A percentile compares a stretch with the other conserved stretches of the same genome.
Evolutionary conservation across 2,329 filamentous ascomycete species (phyloP).

Genomic region (Pseudogymnoascus sp.): DNA sequence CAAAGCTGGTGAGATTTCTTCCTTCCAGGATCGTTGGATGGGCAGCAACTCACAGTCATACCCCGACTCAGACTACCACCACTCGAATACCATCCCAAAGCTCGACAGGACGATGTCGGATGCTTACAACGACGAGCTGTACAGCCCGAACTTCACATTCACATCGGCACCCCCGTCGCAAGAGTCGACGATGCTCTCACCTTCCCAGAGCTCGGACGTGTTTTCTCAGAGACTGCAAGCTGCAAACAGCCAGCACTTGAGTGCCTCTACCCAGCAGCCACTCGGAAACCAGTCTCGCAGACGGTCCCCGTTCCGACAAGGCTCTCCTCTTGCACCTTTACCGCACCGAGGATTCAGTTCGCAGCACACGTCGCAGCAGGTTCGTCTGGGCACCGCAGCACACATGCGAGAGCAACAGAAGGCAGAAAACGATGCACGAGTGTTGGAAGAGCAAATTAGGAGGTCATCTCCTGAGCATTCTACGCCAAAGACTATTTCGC

Average conservation of each 20-base stretch:
- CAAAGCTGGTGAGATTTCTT: constrained; percentile 44
- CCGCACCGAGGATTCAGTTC: constrained; percentile 30
- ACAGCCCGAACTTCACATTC: constrained; percentile 59
- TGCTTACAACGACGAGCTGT: constrained; percentile 75
- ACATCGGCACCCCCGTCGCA: constrained; percentile 46
- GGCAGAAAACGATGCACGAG: constrained; percentile 47
- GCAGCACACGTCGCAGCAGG: constrained; percentile 21
- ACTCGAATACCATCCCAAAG: constrained; percentile 55
- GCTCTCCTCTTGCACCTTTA: constrained; percentile 50
- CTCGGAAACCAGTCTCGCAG: constrained; percentile 44
- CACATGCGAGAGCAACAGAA: constrained; percentile 53
- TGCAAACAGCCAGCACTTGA: constrained; percentile 65
- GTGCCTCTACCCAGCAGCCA: constrained; percentile 43
- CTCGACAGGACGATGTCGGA: constrained; percentile 82
- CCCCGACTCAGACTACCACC: constrained; percentile 40
- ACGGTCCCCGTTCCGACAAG: constrained; percentile 72
- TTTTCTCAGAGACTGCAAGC: constrained; percentile 71
- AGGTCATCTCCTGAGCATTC: constrained; percentile 31
- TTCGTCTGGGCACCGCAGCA: constrained; percentile 45
- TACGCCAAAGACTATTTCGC: constrained; percentile 81
- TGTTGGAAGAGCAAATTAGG: constrained; percentile 32
- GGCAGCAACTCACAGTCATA: constrained; percentile 59
- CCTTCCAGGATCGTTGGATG: constrained; percentile 37
- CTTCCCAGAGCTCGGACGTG: constrained; percentile 46
- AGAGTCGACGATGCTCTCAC: constrained; percentile 30